A percentile compares a stretch with the other conserved stretches of the same genome.
These are phyloP conservation scores for Conticribra weissflogii DNA, from an alignment of 108 stramenopile species.

Conservation along the genomic window DNA sequence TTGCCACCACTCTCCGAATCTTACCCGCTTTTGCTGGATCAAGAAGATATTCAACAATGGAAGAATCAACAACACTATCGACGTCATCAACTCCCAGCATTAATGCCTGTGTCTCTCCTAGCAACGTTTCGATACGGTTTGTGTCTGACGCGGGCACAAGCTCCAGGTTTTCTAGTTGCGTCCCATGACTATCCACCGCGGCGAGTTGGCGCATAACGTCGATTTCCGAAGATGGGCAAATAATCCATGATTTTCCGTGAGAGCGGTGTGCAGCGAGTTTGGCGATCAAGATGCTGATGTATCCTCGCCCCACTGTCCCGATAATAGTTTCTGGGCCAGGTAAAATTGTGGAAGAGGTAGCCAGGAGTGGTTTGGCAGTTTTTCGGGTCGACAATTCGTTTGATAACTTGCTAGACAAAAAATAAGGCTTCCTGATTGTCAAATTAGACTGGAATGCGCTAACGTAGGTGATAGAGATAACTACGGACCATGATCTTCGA, in stretches of 20 bases:
- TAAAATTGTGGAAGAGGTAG: not conserved
- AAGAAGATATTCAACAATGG: conserved; percentile 22
- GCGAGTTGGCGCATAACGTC: conserved; percentile 6
- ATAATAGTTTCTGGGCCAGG: conserved; percentile 3
- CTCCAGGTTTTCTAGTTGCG: conserved; percentile 9
- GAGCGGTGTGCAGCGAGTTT: conserved; percentile 31
- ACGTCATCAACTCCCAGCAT: conserved; percentile 33
- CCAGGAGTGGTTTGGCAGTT: not conserved
- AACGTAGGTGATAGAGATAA: too few relatives aligned
- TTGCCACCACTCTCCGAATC: conserved; percentile 29
- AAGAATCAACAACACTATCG: conserved; percentile 23
- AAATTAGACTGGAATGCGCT: too few relatives aligned
- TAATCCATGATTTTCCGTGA: conserved; percentile 35
- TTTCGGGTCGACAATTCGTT: too few relatives aligned
- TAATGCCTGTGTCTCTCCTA: conserved; percentile 26
- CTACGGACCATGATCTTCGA: too few relatives aligned
- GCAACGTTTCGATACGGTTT: conserved; percentile 9
- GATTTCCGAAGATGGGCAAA: conserved; percentile 23
- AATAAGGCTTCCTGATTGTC: too few relatives aligned
- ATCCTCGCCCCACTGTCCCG: conserved; percentile 42
- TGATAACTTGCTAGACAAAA: too few relatives aligned
- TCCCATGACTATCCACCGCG: conserved; percentile 6
- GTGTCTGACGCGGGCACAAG: conserved; percentile 29
- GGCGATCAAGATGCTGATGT: conserved; percentile 22
- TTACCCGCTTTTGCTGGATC: conserved; percentile 14